Evolutionary conservation across 2,329 filamentous ascomycete genomes (phyloP).

Genomic region (Ascochyta rabiei): DNA sequence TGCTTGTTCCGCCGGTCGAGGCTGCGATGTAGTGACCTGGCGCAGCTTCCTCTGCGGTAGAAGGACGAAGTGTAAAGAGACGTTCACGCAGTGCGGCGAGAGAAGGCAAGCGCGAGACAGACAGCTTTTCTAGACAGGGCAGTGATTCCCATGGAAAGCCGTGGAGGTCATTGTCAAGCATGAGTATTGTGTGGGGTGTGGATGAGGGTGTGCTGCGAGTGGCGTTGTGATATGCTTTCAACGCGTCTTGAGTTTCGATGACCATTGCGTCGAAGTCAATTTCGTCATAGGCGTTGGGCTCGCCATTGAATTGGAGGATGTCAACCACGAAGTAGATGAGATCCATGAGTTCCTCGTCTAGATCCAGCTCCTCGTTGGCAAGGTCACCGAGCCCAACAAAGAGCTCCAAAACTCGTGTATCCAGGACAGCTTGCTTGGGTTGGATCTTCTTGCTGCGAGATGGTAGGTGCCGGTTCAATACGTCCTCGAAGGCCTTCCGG

Average conservation of each 20-base stretch:
- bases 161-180: slow-evolving; percentile 90
- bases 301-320: slow-evolving; percentile 94
- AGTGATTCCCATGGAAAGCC: slow-evolving; percentile 95
- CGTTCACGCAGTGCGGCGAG: slow-evolving; percentile 80
- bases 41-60: slow-evolving; percentile 12
- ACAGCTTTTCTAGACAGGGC: slow-evolving; percentile 77
- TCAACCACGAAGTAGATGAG: slow-evolving; percentile 96
- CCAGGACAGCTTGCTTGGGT: slow-evolving; percentile 58
- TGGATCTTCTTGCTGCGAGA: slow-evolving; percentile 71
- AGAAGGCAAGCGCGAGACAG: slow-evolving; percentile 87
- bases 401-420: slow-evolving; percentile 77
- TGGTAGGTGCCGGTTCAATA: slow-evolving; percentile 83
- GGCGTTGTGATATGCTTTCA: slow-evolving; percentile 75
- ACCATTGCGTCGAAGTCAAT: slow-evolving; percentile 94
- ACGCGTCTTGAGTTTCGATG: slow-evolving; percentile 82
- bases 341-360: slow-evolving; percentile 90
- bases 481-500: slow-evolving; percentile 75
- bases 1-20: slow-evolving; percentile 68
- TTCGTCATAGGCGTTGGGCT: slow-evolving; percentile 95
- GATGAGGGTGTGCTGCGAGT: slow-evolving; percentile 45
- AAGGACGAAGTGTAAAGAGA: slow-evolving; percentile 62
- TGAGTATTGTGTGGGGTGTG: slow-evolving; percentile 76
- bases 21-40: slow-evolving; percentile 58
- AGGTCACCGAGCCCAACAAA: slow-evolving; percentile 86
- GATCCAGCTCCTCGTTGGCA: slow-evolving; percentile 68